These are phyloP conservation scores for Corrigiola litoralis DNA, from an alignment of 179 eudicot species.

Conservation along the genomic window DNA sequence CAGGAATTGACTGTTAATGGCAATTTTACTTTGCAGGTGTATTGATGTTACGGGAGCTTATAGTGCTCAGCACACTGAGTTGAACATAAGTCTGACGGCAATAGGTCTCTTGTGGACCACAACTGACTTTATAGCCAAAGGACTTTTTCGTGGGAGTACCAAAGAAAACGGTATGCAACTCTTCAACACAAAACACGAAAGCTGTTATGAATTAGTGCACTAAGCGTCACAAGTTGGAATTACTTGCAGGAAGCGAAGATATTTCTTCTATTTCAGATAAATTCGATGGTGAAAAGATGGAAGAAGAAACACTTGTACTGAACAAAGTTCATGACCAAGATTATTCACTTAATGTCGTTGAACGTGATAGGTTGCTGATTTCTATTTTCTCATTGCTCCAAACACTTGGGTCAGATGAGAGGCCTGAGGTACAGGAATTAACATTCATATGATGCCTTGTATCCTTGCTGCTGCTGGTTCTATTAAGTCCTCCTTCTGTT, in stretches of 20 bases:
- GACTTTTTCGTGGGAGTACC: conserved; percentile 34
- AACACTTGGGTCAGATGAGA: conserved; percentile 88
- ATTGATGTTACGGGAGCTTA: conserved; percentile 94
- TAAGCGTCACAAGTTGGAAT: not conserved
- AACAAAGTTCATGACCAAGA: conserved; percentile 35
- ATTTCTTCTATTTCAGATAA: conserved; percentile 23
- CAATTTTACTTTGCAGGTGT: conserved; percentile 47
- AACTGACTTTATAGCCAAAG: conserved; percentile 91
- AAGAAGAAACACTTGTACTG: conserved; percentile 23
- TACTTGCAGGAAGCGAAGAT: conserved; percentile 25
- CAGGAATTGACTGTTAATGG: conserved; percentile 1
- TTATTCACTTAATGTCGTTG: conserved; percentile 42
- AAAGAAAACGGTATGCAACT: conserved; percentile 35
- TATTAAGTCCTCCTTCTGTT: not conserved
- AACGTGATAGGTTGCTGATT: conserved; percentile 64
- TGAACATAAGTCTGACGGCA: conserved; percentile 96
- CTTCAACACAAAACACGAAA: not conserved
- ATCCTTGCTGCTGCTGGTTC: not conserved
- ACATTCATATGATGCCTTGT: not conserved
- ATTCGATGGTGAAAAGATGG: conserved; percentile 36
- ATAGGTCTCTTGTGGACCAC: conserved; percentile 94
- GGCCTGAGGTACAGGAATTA: conserved; percentile 79
- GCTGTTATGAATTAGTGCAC: not conserved
- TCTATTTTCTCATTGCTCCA: conserved; percentile 86
- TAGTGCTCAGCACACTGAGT: conserved; percentile 85